Percentiles rank a stretch among this genome's conserved stretches.
Evolutionary conservation across 148 eudicot species (phyloP).

Genomic region (Suaeda aralocaspica): DNA sequence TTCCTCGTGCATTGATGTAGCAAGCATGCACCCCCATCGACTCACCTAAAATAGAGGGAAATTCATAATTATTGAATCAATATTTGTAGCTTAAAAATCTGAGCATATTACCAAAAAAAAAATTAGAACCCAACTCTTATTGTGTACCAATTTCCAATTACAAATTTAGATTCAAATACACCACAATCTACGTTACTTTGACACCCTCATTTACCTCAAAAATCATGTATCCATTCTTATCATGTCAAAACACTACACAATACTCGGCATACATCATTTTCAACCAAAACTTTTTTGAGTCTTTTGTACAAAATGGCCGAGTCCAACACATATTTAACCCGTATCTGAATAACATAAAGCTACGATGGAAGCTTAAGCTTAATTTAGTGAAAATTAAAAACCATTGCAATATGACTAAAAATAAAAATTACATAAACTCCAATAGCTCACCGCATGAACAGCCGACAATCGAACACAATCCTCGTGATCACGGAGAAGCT

Average conservation of each 20-base stretch:
- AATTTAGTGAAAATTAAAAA: too few relatives aligned
- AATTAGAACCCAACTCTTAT: not conserved
- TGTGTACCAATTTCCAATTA: too few relatives aligned
- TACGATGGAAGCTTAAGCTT: not conserved
- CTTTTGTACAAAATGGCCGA: too few relatives aligned
- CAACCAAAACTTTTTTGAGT: too few relatives aligned
- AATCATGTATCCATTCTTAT: too few relatives aligned
- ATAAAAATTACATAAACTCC: not conserved
- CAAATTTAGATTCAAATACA: too few relatives aligned
- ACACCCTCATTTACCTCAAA: too few relatives aligned
- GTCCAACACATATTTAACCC: too few relatives aligned
- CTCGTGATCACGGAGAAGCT: conserved; percentile 53
- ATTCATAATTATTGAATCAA: not conserved
- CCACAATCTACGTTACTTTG: too few relatives aligned
- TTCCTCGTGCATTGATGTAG: conserved; percentile 35
- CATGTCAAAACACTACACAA: too few relatives aligned
- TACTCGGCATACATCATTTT: too few relatives aligned
- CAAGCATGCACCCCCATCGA: conserved; percentile 67
- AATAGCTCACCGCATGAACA: conserved; percentile 47
- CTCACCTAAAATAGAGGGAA: conserved; percentile 41
- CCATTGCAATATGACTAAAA: not conserved
- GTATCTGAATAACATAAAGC: too few relatives aligned
- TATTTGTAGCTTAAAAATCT: not conserved
- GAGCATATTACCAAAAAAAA: not conserved
- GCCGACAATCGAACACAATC: conserved; percentile 59